phyloP scores from a whole-genome alignment of 176 grass and related monocot genomes.

The Oryza australiensis region DNA sequence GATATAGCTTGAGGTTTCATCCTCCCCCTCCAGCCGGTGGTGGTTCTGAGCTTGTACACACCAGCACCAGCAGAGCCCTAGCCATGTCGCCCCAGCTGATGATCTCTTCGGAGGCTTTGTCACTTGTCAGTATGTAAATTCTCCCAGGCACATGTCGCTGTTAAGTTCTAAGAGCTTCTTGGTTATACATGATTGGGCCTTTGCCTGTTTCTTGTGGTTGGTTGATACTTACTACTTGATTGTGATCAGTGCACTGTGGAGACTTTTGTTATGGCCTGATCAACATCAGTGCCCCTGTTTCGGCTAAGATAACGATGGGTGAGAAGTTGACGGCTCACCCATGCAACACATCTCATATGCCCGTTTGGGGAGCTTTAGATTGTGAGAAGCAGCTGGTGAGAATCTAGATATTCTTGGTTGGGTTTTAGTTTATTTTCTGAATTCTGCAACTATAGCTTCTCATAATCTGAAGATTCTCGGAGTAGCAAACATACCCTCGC shows the following conservation, averaged over 20 bases:
- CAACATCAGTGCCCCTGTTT: background rate
- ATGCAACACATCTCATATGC: background rate
- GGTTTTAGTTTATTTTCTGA: no score
- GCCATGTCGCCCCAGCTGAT: conserved; percentile 34
- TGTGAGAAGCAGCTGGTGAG: no score
- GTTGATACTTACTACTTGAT: background rate
- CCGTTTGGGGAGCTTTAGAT: no score
- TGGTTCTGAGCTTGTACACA: conserved; percentile 38
- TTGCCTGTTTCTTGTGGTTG: background rate
- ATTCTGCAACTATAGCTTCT: no score
- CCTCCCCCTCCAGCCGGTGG: background rate
- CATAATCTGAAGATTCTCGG: no score
- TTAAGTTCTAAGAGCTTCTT: conserved; percentile 10
- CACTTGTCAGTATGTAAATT: conserved; percentile 39
- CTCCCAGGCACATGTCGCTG: conserved; percentile 13
- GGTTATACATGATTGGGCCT: conserved; percentile 19
- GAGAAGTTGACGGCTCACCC: background rate
- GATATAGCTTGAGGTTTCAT: conserved; percentile 44
- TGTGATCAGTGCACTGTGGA: background rate
- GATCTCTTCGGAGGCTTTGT: conserved; percentile 11
- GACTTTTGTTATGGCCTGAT: background rate
- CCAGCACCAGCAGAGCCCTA: conserved; percentile 24
- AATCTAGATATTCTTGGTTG: no score
- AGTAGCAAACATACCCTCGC: background rate
- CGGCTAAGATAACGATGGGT: background rate